Percentiles rank a stretch among this genome's conserved stretches.
phyloP scores from a whole-genome alignment of 371 early-diverging fungal species.

The Mucor circinelloides region DNA sequence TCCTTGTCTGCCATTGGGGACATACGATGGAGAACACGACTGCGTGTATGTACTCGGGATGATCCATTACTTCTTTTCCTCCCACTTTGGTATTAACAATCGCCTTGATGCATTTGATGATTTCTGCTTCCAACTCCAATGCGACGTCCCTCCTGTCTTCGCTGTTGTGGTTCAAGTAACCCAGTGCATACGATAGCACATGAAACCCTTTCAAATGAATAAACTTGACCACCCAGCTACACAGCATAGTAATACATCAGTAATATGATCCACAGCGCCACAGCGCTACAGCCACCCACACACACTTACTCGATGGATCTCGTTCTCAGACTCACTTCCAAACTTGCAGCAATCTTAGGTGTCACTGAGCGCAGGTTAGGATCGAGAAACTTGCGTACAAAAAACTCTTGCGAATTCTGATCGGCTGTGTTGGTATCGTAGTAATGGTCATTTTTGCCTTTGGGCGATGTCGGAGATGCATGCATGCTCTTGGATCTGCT shows the following conservation, averaged over 20 bases:
- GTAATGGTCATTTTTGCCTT: background rate
- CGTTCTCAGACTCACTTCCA: slow-evolving; percentile 52
- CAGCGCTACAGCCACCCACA: background rate
- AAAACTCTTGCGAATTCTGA: slow-evolving; percentile 45
- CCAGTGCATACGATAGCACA: slow-evolving; percentile 60
- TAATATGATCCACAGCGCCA: background rate
- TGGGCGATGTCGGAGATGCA: background rate
- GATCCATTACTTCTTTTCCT: slow-evolving; percentile 67
- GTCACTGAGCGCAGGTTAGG: slow-evolving; percentile 42
- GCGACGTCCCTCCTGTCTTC: slow-evolving; percentile 55
- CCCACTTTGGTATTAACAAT: slow-evolving; percentile 65
- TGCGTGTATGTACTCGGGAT: slow-evolving; percentile 64
- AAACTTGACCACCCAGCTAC: slow-evolving; percentile 56
- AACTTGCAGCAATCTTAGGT: slow-evolving; percentile 34
- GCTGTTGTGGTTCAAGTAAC: slow-evolving; percentile 46
- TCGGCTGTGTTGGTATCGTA: slow-evolving; percentile 18
- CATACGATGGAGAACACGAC: slow-evolving; percentile 74
- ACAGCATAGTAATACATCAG: background rate
- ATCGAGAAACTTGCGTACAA: slow-evolving; percentile 46
- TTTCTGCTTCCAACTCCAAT: slow-evolving; percentile 71
- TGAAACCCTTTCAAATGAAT: slow-evolving; percentile 70
- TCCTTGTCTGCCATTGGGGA: slow-evolving; percentile 69
- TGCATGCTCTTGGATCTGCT: background rate
- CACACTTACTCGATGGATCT: slow-evolving; percentile 44
- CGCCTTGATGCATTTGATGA: slow-evolving; percentile 74